Evolutionary conservation across 2,329 filamentous ascomycete species (phyloP), one percentile per base, ranked within the genome.

Genomic region (Raffaelea arxii): DNA sequence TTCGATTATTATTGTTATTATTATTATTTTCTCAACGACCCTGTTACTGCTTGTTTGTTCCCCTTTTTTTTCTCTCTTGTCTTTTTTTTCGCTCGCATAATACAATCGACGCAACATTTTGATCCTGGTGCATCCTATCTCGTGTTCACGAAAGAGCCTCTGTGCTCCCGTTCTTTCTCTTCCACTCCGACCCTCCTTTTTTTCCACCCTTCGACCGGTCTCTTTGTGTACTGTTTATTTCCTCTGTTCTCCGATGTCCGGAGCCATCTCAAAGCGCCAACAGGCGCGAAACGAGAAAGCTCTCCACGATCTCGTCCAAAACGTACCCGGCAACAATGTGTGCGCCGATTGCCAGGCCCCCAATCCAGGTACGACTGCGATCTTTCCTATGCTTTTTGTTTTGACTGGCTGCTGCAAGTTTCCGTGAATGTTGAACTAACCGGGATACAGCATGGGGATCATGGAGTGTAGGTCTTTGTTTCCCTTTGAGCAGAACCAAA

Each of bases 221-320:
- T 25, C 24, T 19, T 22, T 24, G 6, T 25, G 22, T 23, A 2
- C 24, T 30, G 4, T 37, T n/a, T 27, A 16, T 38, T 24, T 25
- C 42, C 3, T n/a, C 25, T 21, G 22, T 35, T 21, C 18, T 19
- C 21, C 16, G 32, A 62, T 62, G 86, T 77, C 86, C 47, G 75
- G 77, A 46, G 74, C 80, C 39, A 73, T 94, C 64, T 95, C 83
- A 74, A 98, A 97, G 77, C 88, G 92, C 68, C 88, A 96, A 71
- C 91, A 96, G 75, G 88, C 86, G 73, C 90, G 92, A 68, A 96
- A 98, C 66, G 92, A 98, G 72, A 87, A 87, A 62, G 73, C 80
- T 47, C 74, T 98, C 55, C 88, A 96, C 61, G 91, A 97, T 41
- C 78, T 98, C 53, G 83, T 97, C 55, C 85, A 85, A 55, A 80